phyloP scores from a whole-genome alignment of 768 basidiomycete genomes.

The Pisolithus albus region DNA sequence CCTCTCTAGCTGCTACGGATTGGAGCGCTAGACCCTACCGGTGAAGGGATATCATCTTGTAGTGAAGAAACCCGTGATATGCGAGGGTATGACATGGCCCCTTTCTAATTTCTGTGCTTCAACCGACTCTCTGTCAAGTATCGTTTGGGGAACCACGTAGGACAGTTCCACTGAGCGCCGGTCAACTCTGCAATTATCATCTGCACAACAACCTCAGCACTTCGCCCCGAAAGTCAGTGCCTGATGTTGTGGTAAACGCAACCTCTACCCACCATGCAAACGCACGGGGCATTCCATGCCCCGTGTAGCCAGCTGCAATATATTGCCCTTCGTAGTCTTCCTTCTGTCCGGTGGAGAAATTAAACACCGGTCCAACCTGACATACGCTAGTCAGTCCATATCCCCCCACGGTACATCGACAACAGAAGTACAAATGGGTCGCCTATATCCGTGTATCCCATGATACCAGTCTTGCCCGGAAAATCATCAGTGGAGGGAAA shows the following conservation, averaged over 20 bases:
- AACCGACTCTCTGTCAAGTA: slow-evolving; percentile 36
- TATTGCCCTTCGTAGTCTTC: slow-evolving; percentile 50
- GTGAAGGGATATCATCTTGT: no score
- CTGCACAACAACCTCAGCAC: slow-evolving; percentile 54
- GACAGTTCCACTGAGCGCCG: slow-evolving; percentile 40
- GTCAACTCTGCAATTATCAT: slow-evolving; percentile 50
- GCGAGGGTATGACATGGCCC: no score
- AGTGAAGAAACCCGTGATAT: no score
- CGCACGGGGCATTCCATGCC: slow-evolving; percentile 77
- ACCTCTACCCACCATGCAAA: slow-evolving; percentile 46
- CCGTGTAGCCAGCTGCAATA: slow-evolving; percentile 65
- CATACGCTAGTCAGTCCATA: not conserved
- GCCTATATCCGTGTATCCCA: slow-evolving; percentile 57
- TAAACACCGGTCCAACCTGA: slow-evolving; percentile 59
- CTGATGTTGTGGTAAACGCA: not conserved
- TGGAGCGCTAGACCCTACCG: no score
- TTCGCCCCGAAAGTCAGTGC: slow-evolving; percentile 16
- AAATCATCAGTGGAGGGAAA: not conserved
- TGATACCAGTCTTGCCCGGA: slow-evolving; percentile 63
- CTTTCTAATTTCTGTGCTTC: not conserved
- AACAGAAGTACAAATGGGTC: slow-evolving; percentile 58
- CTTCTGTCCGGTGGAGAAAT: slow-evolving; percentile 14
- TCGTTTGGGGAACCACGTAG: slow-evolving; percentile 57
- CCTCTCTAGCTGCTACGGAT: no score
- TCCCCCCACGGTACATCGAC: not conserved